Base-by-base conservation (phyloP, 2,329 filamentous ascomycete genomes). In the Aplosporella prunicola region DNA sequence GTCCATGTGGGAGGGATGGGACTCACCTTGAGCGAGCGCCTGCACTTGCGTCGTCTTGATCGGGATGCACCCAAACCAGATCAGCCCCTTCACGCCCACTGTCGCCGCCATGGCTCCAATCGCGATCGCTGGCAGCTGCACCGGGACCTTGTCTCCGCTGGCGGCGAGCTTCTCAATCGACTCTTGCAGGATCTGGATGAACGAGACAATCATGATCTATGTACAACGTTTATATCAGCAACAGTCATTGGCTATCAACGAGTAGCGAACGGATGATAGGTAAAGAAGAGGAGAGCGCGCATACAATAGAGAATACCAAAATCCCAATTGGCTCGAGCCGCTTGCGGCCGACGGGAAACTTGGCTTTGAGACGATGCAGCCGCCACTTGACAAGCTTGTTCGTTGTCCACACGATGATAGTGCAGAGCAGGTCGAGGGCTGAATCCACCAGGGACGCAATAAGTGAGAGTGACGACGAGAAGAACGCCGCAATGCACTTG, bases 11-110 rank as follows among this genome's bases (percentile, higher is more conserved):
- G n/a, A n/a, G 4, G 9, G 2, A 3, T n/a, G 14, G 4, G 8
- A n/a, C 20, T 14, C 46, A 55, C 50, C 55, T 50, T 78, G 74
- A 0, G 69, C 74, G 5, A 82, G 57, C 0, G 75, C 75, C 45
- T 78, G 74, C 0, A 80, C 75, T 48, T 78, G 74, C 0, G 74
- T 77, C 2, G 75, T 78, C 46, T 78, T 76, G 45, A 80, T 69
- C 3, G 64, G 60, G 2, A 68, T 62, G 48, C 75, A 78, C 28
- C 71, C 73, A 11, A 78, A 54, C 61, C 75, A 74, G 36, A 78
- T 76, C 7, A 70, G 64, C 2, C 72, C 73, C 51, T 79, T 79
- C 32, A 78, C 56, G 1, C 72, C 60, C 11, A 78, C 66, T 0
- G 74, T 79, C 3, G 63, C 67, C 0, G 64, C 64, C 62, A 79